phyloP scores from a whole-genome alignment of 2,329 filamentous ascomycete genomes.

The Helicocarpus griseus region DNA sequence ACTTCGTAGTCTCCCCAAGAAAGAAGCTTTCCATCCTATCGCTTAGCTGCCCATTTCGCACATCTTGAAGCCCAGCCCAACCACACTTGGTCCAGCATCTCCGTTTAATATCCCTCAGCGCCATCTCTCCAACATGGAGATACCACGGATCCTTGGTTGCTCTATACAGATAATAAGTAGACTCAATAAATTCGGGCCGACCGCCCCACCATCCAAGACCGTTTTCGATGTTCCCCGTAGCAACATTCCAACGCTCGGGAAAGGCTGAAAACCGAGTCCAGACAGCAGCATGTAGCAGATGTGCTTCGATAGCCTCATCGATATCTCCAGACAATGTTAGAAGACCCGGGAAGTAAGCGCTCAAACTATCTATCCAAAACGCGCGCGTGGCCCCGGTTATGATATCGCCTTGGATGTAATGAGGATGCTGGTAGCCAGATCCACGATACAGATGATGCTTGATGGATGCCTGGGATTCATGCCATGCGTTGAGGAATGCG shows the following conservation, averaged over 20 bases:
- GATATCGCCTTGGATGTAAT: constrained; percentile 85
- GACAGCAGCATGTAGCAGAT: constrained; percentile 80
- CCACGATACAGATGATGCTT: constrained; percentile 84
- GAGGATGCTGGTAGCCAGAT: constrained; percentile 66
- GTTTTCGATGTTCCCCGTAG: constrained; percentile 71
- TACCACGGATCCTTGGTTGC: constrained; percentile 95
- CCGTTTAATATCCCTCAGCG: constrained; percentile 73
- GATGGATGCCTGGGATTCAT: constrained; percentile 75
- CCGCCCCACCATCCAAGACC: constrained; percentile 92
- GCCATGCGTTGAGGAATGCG: constrained; percentile 72
- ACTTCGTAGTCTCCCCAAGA: constrained; percentile 90
- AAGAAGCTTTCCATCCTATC: constrained; percentile 99
- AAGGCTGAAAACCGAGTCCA: constrained; percentile 94
- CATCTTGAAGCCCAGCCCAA: constrained; percentile 82
- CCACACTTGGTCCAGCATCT: constrained; percentile 86
- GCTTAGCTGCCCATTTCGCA: constrained; percentile 70
- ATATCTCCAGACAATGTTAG: constrained; percentile 78
- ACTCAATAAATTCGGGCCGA: constrained; percentile 93
- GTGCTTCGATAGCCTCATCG: constrained; percentile 82
- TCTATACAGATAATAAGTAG: constrained; percentile 89
- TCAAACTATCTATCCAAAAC: constrained; percentile 92
- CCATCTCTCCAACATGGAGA: constrained; percentile 91
- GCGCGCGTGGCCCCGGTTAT: constrained; percentile 79
- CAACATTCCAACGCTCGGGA: constrained; percentile 87
- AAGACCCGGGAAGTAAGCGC: constrained; percentile 88